Evolutionary conservation across 2,329 filamentous ascomycete species (phyloP), one percentile per base, ranked within the genome.

Genomic region (Aureobasidium sp.): DNA sequence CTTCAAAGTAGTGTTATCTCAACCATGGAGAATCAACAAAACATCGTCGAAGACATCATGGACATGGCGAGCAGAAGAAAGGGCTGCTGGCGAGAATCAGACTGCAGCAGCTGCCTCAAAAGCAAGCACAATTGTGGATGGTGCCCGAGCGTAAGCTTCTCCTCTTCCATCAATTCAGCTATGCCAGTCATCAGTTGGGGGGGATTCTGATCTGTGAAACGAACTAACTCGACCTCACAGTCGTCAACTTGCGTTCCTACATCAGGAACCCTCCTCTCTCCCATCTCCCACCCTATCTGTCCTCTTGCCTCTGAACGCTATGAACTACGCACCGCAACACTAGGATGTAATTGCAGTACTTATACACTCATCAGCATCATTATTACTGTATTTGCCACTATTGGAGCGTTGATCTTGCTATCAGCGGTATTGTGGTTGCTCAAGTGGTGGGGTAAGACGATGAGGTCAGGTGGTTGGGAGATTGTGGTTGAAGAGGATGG

Each of bases 301-400:
- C 76, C 76, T 5, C 68, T 78, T 10, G 75, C 77, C 47, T 77
- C 78, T 63, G 82, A 83, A 71, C 76, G 81, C 58, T 84, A 79
- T 66, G 82, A 84, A 67, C 73, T 84, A 9, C 77, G 82, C 3
- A 84, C 81, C 13, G 71, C 73, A 23, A 74, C 80, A 8, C 70
- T 84, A 1, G 82, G 82, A 25, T 84, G 82, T 67, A 77, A 79
- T 60, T 81, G 81, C 56, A 83, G 81, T 0, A 83, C 81, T 9
- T 80, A 80, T 10, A 83, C 81, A 0, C 76, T 83, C 31, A 71
- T 84, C 40, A 80, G 79, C 43, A 74, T 80, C 6, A 69, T 83
- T 23, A 75, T 81, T 10, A 81, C 82, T 2, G 77, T 83, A 50
- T 74, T 81, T 42, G 76, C 74, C 33, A 83, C 81, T 0, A 67